These are phyloP conservation scores for Lachnellula subtilissima DNA, from an alignment of 2,329 filamentous ascomycete species.

Conservation along the genomic window DNA sequence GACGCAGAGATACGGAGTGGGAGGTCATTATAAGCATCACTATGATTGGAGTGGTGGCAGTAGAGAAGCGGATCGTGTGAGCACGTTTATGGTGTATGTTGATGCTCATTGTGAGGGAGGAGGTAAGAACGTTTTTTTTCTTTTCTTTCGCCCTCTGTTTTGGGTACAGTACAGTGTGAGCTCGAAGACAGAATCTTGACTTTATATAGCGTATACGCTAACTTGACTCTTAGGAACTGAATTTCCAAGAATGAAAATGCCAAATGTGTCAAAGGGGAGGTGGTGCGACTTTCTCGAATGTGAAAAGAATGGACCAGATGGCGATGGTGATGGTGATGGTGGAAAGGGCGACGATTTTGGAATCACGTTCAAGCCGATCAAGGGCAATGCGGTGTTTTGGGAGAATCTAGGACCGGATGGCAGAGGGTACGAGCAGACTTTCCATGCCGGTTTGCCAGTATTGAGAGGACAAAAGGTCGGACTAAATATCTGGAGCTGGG, in stretches of 20 bases:
- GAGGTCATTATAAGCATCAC: conserved; percentile 55
- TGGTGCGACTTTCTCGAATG: conserved; percentile 59
- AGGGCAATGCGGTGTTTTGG: conserved; percentile 58
- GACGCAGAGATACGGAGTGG: conserved; percentile 55
- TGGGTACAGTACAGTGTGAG: too few relatives aligned
- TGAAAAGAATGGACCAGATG: conserved; percentile 21
- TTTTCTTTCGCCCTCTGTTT: too few relatives aligned
- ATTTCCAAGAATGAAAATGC: conserved; percentile 47
- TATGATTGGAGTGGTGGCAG: conserved; percentile 51
- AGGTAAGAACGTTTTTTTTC: conserved; percentile 20
- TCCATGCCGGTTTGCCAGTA: conserved; percentile 58
- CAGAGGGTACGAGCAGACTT: conserved; percentile 51
- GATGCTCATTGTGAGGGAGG: conserved; percentile 49
- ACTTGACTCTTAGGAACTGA: conserved; percentile 40
- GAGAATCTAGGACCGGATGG: conserved; percentile 54
- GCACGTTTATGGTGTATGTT: conserved; percentile 60
- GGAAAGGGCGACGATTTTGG: conserved; percentile 33
- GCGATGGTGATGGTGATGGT: conserved; percentile 9
- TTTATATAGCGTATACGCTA: not conserved
- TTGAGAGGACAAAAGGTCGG: conserved; percentile 52
- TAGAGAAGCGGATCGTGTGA: conserved; percentile 40
- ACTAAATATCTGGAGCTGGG: conserved; percentile 62
- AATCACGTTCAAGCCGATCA: conserved; percentile 52
- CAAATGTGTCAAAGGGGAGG: conserved; percentile 34
- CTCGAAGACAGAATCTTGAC: too few relatives aligned